phyloP scores from a whole-genome alignment of 306 rosid genomes.

The Psophocarpus tetragonolobus region DNA sequence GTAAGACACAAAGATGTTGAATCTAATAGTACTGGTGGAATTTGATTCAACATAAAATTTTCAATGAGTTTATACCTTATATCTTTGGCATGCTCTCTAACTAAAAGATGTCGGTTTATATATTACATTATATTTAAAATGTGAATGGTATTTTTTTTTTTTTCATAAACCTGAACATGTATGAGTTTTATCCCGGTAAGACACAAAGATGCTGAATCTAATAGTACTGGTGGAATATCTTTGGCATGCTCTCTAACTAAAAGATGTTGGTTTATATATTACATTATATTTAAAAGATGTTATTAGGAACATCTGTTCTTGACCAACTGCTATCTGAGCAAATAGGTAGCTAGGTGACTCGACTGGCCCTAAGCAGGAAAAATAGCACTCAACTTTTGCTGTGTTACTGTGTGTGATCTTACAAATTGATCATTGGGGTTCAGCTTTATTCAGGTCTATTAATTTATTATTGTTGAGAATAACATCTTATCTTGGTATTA shows the following conservation, averaged over 20 bases:
- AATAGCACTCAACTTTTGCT: neutral
- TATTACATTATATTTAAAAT: neutral
- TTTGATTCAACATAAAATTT: neutral
- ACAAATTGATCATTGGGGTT: neutral
- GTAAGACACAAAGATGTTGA: neutral
- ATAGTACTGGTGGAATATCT: neutral
- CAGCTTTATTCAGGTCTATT: neutral
- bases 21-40: neutral
- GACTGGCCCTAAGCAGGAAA: neutral
- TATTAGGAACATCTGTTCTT: neutral
- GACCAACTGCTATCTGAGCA: neutral
- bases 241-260: too few relatives aligned
- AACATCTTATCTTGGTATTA: too few relatives aligned
- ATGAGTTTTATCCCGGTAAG: neutral
- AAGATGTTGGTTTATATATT: neutral
- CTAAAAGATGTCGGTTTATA: neutral
- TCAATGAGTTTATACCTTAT: constrained; percentile 7
- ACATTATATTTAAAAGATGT: neutral
- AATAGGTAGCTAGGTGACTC: neutral
- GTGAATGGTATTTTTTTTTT: neutral
- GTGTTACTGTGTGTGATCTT: neutral
- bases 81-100: neutral
- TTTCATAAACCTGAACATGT: neutral
- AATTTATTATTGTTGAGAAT: too few relatives aligned
- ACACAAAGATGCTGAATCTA: neutral